Evolutionary conservation across 169 alveolate species (phyloP).

Genomic region (Toxoplasma gondii): DNA sequence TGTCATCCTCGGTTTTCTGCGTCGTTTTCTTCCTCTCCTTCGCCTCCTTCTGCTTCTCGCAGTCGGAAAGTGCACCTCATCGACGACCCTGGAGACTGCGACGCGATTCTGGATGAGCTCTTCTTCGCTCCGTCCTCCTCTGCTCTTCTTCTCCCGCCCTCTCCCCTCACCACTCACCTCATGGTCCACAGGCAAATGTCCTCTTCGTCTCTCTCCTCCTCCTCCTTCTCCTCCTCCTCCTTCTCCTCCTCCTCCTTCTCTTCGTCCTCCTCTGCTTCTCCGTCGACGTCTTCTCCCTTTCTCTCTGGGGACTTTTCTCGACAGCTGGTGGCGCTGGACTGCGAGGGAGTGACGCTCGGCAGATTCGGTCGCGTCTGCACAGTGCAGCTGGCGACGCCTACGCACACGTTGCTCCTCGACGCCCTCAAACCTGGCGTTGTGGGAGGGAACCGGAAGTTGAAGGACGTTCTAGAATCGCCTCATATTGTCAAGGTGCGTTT

Average conservation of each 20-base stretch:
- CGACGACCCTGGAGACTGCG: conserved; percentile 27
- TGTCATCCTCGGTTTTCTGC: too few species aligned
- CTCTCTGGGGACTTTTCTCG: not conserved
- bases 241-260: not conserved
- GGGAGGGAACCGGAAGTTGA: not conserved
- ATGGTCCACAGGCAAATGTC: not conserved
- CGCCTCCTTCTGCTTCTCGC: not conserved
- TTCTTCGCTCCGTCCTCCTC: not conserved
- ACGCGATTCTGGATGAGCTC: conserved; percentile 8
- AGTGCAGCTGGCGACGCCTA: conserved; percentile 68
- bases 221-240: not conserved
- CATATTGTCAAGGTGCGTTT: conserved; percentile 49
- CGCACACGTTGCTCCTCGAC: conserved; percentile 71
- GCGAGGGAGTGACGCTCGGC: conserved; percentile 79
- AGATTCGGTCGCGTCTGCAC: conserved; percentile 76
- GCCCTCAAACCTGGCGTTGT: conserved; percentile 64
- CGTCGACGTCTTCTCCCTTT: not conserved
- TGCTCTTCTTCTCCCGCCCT: not conserved
- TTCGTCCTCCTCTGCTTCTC: not conserved
- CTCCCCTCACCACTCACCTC: conserved; percentile 15
- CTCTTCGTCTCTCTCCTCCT: not conserved
- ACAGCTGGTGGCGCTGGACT: conserved; percentile 17
- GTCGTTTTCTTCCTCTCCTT: too few species aligned
- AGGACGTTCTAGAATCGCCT: conserved; percentile 49
- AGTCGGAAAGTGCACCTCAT: not conserved